Conservation (phyloP, 73 alveolate species). For the Durusdinium trenchii region DNA sequence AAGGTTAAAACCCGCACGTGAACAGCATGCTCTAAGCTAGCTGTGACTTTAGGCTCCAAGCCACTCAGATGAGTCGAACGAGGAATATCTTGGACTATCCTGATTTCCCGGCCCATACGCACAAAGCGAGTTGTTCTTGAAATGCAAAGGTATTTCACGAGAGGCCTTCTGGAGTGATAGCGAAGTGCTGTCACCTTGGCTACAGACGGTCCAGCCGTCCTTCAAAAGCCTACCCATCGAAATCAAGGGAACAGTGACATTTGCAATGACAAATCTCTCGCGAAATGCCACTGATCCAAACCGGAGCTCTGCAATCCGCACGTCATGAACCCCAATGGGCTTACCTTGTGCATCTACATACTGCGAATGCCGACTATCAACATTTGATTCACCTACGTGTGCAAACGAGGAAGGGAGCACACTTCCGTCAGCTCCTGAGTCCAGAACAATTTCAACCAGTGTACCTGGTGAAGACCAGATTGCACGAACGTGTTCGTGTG, state of each 20-base stretch:
- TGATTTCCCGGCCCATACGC: no score
- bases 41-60: no score
- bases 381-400: background rate
- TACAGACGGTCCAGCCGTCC: slow-evolving; percentile 8
- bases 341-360: slow-evolving; percentile 16
- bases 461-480: background rate
- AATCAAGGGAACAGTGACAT: background rate
- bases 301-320: background rate
- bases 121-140: no score
- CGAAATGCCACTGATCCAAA: background rate
- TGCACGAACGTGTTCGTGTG: no score
- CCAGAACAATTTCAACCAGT: background rate
- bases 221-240: background rate
- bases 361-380: background rate
- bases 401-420: background rate
- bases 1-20: background rate
- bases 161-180: no score
- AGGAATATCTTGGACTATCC: no score
- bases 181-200: no score
- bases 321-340: background rate
- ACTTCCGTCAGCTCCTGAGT: slow-evolving; percentile 26
- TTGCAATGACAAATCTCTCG: background rate
- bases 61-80: no score
- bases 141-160: no score
- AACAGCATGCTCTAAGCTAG: no score